These are phyloP conservation scores for Gentiana macrophylla DNA, from an alignment of 257 asterid species.

Conservation along the genomic window DNA sequence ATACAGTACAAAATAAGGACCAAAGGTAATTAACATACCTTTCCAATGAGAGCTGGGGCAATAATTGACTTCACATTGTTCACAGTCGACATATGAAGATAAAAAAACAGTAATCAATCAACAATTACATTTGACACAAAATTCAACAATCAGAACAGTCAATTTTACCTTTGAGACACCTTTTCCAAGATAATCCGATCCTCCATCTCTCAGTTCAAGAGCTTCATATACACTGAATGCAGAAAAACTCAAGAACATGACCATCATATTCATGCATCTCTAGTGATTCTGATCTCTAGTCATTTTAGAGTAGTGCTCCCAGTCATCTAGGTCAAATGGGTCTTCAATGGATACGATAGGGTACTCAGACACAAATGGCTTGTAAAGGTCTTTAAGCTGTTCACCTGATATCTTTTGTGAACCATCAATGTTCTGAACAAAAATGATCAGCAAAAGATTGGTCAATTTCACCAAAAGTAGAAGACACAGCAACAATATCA, in stretches of 20 bases:
- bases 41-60: slow-evolving; percentile 91
- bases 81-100: slow-evolving; percentile 46
- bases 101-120: slow-evolving; percentile 1
- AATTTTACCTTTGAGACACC: slow-evolving; percentile 79
- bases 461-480: too few relatives aligned
- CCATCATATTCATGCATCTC: neutral
- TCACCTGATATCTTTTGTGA: slow-evolving; percentile 79
- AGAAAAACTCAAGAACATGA: neutral
- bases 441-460: too few relatives aligned
- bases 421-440: slow-evolving; percentile 64
- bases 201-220: slow-evolving; percentile 94
- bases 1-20: too few relatives aligned
- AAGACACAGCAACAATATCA: too few relatives aligned
- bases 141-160: neutral
- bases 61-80: slow-evolving; percentile 74
- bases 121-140: neutral
- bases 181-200: slow-evolving; percentile 95
- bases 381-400: slow-evolving; percentile 85
- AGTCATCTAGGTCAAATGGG: slow-evolving; percentile 98
- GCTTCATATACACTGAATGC: slow-evolving; percentile 71
- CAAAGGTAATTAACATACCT: slow-evolving; percentile 38
- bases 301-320: slow-evolving; percentile 73
- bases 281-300: slow-evolving; percentile 28
- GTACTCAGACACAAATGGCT: slow-evolving; percentile 69
- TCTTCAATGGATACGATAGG: slow-evolving; percentile 95